Evolutionary conservation across 2,329 filamentous ascomycete species (phyloP), one percentile per base, ranked within the genome.

Genomic region (Penicillium sp.): DNA sequence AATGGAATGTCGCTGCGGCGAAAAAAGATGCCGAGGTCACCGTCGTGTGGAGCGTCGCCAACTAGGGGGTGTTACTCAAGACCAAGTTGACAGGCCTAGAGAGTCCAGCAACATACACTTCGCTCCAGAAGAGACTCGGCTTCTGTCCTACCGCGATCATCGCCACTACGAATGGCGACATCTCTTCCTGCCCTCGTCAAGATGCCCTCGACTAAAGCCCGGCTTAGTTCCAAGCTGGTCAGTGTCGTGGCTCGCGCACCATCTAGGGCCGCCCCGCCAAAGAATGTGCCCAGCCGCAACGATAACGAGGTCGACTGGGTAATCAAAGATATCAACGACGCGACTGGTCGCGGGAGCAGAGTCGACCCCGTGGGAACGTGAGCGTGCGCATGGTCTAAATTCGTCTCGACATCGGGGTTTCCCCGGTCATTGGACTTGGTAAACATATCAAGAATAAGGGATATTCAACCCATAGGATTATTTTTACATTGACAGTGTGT

Each of bases 11-110:
- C 8, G 72, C 69, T 21, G 72, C 72, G 2, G 71, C 72, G 43
- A 75, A 69, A 56, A 75, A 74, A 2, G 72, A 74, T 37, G 70
- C 69, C 13, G 70, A 72, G 22, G 71, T 74, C 43, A 75, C 66
- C 5, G 71, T 72, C 15, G 64, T 67, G 59, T 75, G 72, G 31
- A 75, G 56, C 9, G 64, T 63, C 35, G 67, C 68, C 46, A 75
- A 61, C 72, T 74, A 54, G 58, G 58, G 50, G 39, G 33, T 26
- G 32, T 51, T 22, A 44, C 43, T 59, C 21, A 60, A 43, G 35
- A 45, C 44, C 39, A 46, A 42, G 31, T 12, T 49, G 40, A 43
- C 13, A n/a, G 28, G 19, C 28, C 17, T 31, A 26, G 13, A 43
- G 26, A 24, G 19, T 29, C 17, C 3, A 45, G 15, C 22, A 32